These are phyloP conservation scores for Eragrostis nindensis DNA, from an alignment of 176 grass and related monocot species.

Conservation along the genomic window DNA sequence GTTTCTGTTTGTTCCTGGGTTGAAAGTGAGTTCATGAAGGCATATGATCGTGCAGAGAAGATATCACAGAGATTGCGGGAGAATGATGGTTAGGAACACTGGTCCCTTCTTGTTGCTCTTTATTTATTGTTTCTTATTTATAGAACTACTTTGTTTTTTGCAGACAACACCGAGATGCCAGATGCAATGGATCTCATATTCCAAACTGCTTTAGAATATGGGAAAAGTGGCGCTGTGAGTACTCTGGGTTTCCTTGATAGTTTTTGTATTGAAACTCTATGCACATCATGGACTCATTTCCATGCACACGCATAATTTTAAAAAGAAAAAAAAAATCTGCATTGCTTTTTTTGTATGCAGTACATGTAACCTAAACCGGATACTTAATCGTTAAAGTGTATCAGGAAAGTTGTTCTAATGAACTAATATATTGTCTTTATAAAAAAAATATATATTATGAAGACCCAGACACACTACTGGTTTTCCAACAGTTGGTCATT, in stretches of 20 bases:
- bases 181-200: conserved; percentile 80
- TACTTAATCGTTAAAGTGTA: neutral
- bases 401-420: neutral
- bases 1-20: conserved; percentile 56
- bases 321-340: neutral
- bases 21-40: conserved; percentile 69
- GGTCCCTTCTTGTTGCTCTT: conserved; percentile 14
- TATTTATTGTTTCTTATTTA: conserved; percentile 18
- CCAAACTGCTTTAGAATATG: conserved; percentile 65
- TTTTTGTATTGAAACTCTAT: neutral
- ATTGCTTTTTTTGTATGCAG: conserved; percentile 6
- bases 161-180: conserved; percentile 72
- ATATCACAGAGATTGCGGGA: conserved; percentile 57
- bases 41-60: conserved; percentile 70
- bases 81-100: conserved; percentile 54
- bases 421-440: neutral
- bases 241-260: conserved; percentile 4
- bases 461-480: neutral
- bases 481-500: neutral
- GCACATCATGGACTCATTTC: conserved; percentile 2
- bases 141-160: conserved; percentile 35
- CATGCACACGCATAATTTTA: neutral
- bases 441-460: too few species aligned
- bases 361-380: neutral
- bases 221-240: conserved; percentile 69